Base-by-base conservation (phyloP, 1,284 basidiomycete genomes). In the Rhodotorula sp. region DNA sequence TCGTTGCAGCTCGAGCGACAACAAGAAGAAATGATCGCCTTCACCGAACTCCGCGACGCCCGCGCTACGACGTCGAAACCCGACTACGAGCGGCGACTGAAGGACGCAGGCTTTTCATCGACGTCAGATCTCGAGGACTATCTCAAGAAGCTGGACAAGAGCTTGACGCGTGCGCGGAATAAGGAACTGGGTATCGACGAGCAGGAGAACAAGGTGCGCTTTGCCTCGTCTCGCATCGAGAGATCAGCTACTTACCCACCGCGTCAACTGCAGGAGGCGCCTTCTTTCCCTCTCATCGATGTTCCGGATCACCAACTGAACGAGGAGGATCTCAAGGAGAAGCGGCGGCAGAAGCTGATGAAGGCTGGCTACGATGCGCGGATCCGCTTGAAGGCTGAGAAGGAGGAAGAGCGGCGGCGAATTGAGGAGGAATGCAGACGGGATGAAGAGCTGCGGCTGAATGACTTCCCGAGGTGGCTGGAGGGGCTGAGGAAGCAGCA, bases 281-380 rank as follows among this genome's bases (percentile, higher is more conserved):
- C 88, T 0, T 86, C 86, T 0, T 99, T 94, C 82, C 93, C 92
- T 10, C 84, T 99, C 4, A 83, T 95, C 22, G 93, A 97, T 76
- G 85, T 91, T 2, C 92, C 94, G 0, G 96, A 99, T 81, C 89
- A 87, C 27, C 90, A 96, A 86, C 85, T 99, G 29, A 92, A 92
- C 76, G 94, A 98, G 79, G 94, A 97, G 58, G 86, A 88, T 22
- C 78, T 98, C 58, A 97, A 92, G 80, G 96, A 99, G 81, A 99
- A 99, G 83, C 89, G 89, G 77, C 90, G 89, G 76, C 96, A 99
- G 81, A 89, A 88, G 71, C 84, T 99, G 48, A 84, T 96, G 83
- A 99, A 97, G 81, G 93, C 94, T 0, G 93, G 92, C 0, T 94
- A 90, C 81, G 96, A 99, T 67, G 94, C 95, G 0, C 88, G 96